These are phyloP conservation scores for Zygosaccharomyces sapae DNA, from an alignment of 1,139 yeast species.

Conservation along the genomic window DNA sequence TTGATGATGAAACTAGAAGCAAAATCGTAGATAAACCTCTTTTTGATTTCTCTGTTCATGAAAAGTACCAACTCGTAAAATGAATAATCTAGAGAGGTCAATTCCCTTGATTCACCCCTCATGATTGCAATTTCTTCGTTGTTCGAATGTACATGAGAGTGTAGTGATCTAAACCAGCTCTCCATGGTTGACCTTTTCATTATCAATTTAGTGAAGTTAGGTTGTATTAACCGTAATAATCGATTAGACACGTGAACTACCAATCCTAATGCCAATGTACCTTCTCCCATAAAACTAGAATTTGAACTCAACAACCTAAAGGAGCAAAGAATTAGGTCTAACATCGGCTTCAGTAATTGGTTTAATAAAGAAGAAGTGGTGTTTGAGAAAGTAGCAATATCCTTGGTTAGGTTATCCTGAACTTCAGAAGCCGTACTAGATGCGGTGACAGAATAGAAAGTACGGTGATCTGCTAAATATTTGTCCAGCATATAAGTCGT, in stretches of 20 bases:
- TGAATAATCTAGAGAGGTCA: slow-evolving; percentile 71
- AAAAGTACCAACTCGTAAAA: slow-evolving; percentile 81
- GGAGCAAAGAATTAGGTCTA: slow-evolving; percentile 79
- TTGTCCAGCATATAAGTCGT: slow-evolving; percentile 59
- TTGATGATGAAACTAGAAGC: slow-evolving; percentile 83
- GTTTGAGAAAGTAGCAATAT: slow-evolving; percentile 67
- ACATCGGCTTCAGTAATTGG: slow-evolving; percentile 79
- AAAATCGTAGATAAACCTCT: slow-evolving; percentile 68
- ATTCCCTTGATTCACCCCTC: slow-evolving; percentile 76
- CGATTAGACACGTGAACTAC: slow-evolving; percentile 79
- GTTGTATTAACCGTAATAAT: slow-evolving; percentile 70
- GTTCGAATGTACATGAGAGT: slow-evolving; percentile 72
- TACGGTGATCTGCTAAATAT: slow-evolving; percentile 32
- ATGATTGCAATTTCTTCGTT: slow-evolving; percentile 85
- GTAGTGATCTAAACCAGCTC: slow-evolving; percentile 79
- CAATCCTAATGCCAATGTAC: slow-evolving; percentile 74
- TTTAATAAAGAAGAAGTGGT: slow-evolving; percentile 76
- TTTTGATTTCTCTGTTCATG: slow-evolving; percentile 71
- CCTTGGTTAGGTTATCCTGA: slow-evolving; percentile 39
- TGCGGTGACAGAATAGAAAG: slow-evolving; percentile 32
- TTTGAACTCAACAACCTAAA: slow-evolving; percentile 57
- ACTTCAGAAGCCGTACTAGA: slow-evolving; percentile 24
- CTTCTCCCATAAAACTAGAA: slow-evolving; percentile 78
- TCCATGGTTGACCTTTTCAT: slow-evolving; percentile 76
- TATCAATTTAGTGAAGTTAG: slow-evolving; percentile 83